These are phyloP conservation scores for Tylopilus orsonianus DNA, from an alignment of 1,284 basidiomycete species.

Conservation along the genomic window DNA sequence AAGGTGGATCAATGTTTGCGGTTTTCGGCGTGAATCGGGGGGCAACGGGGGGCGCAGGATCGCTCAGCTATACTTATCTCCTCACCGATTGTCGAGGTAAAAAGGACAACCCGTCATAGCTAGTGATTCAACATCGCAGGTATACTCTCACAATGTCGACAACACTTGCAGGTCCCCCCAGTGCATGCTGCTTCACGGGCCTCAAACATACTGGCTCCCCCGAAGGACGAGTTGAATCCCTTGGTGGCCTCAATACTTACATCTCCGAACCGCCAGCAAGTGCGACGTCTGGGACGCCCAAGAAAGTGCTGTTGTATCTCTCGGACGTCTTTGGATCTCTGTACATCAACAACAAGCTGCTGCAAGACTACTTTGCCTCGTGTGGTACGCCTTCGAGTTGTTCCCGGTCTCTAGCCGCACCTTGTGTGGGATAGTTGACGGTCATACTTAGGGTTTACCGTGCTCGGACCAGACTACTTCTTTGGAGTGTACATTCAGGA, in stretches of 20 bases:
- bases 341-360: slow-evolving; percentile 46
- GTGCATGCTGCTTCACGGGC: slow-evolving; percentile 44
- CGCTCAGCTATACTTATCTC: no score
- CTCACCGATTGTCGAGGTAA: slow-evolving; percentile 1
- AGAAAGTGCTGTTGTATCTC: slow-evolving; percentile 49
- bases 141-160: slow-evolving; percentile 25
- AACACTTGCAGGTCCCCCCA: slow-evolving; percentile 42
- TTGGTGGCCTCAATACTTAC: slow-evolving; percentile 51
- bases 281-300: slow-evolving; percentile 15
- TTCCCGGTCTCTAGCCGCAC: no score
- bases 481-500: slow-evolving; percentile 14
- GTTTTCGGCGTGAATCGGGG: no score
- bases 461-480: slow-evolving; percentile 30
- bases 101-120: background rate
- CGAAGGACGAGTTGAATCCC: slow-evolving; percentile 40
- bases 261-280: slow-evolving; percentile 40
- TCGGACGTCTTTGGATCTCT: slow-evolving; percentile 49
- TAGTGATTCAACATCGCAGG: no score
- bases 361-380: slow-evolving; percentile 53
- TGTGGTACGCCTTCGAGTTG: slow-evolving; percentile 38
- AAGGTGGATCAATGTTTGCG: no score
- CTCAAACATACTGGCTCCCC: slow-evolving; percentile 50
- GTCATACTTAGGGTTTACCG: slow-evolving; percentile 19
- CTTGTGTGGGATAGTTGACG: no score
- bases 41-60: no score